Conservation (phyloP, 352 stramenopile genomes). For the Phytophthora sojae region DNA sequence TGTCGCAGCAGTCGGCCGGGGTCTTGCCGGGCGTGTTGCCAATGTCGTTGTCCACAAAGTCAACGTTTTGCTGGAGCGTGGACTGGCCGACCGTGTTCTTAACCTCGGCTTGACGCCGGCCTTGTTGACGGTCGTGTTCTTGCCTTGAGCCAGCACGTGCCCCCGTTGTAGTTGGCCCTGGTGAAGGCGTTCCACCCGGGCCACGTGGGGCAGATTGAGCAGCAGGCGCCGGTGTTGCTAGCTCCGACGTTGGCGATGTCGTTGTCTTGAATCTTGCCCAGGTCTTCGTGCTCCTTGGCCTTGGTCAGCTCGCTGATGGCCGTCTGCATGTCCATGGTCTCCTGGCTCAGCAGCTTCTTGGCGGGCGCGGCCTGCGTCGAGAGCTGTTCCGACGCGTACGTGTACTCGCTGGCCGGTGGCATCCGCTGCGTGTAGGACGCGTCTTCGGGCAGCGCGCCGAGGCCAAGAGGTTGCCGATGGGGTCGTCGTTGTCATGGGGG, state of each 20-base stretch:
- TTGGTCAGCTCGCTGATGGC: conserved; percentile 79
- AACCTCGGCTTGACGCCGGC: conserved; percentile 25
- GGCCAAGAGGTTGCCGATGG: conserved; percentile 27
- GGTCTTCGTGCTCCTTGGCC: conserved; percentile 43
- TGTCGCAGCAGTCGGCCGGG: too few species aligned
- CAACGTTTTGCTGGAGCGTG: conserved; percentile 28
- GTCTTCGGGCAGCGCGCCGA: conserved; percentile 42
- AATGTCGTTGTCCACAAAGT: conserved; percentile 38
- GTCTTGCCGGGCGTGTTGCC: too few species aligned
- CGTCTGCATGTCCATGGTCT: conserved; percentile 57
- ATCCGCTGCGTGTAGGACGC: conserved; percentile 41
- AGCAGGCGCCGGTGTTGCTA: conserved; percentile 32
- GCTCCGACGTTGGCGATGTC: background rate
- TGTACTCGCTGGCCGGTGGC: conserved; percentile 28
- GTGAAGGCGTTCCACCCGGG: conserved; percentile 35
- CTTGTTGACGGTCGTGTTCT: conserved; percentile 15
- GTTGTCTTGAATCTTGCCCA: conserved; percentile 56
- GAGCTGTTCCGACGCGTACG: conserved; percentile 37
- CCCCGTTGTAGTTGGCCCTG: conserved; percentile 27
- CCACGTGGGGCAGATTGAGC: conserved; percentile 33
- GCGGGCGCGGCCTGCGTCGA: conserved; percentile 29
- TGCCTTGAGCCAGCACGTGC: conserved; percentile 40
- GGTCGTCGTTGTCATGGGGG: too few species aligned
- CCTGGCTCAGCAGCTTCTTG: conserved; percentile 40
- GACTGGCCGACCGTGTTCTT: conserved; percentile 25